Conservation (phyloP, 192 early-diverging fungal genomes). For the Rhizophagus prolifer region DNA sequence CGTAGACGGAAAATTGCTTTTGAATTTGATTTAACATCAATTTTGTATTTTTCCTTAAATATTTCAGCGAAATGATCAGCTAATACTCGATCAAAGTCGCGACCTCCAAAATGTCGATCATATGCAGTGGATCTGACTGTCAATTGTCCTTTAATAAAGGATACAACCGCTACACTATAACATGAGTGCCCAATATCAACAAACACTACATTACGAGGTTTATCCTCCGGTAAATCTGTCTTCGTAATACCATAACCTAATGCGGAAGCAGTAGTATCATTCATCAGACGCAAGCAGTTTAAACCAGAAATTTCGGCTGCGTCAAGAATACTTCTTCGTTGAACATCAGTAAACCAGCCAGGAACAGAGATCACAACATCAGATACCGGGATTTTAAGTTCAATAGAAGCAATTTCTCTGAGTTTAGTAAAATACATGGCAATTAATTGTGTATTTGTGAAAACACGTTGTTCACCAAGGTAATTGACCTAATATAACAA, state of each 20-base stretch:
- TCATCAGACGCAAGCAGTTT: conserved; percentile 88
- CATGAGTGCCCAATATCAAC: conserved; percentile 93
- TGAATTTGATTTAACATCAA: conserved; percentile 83
- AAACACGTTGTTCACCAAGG: conserved; percentile 71
- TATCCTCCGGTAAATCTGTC: conserved; percentile 93
- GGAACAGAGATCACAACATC: conserved; percentile 95
- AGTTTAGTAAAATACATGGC: conserved; percentile 95
- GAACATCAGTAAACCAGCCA: conserved; percentile 92
- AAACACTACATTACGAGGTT: conserved; percentile 86
- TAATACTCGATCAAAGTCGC: conserved; percentile 91
- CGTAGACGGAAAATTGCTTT: conserved; percentile 91
- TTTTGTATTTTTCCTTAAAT: conserved; percentile 94
- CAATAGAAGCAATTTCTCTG: conserved; percentile 81
- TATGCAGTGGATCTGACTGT: conserved; percentile 87
- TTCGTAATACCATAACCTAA: conserved; percentile 99
- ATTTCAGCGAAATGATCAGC: conserved; percentile 81
- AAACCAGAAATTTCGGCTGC: conserved; percentile 86
- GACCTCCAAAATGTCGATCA: conserved; percentile 93
- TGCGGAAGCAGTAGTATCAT: conserved; percentile 91
- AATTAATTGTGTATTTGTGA: conserved; percentile 85
- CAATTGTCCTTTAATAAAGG: conserved; percentile 96
- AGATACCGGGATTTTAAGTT: conserved; percentile 81
- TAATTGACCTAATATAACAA: conserved; percentile 65
- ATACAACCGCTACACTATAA: conserved; percentile 82
- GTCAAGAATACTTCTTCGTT: conserved; percentile 85